Conservation (phyloP, 169 alveolate genomes). For the Haemoproteus tartakovskyi region DNA sequence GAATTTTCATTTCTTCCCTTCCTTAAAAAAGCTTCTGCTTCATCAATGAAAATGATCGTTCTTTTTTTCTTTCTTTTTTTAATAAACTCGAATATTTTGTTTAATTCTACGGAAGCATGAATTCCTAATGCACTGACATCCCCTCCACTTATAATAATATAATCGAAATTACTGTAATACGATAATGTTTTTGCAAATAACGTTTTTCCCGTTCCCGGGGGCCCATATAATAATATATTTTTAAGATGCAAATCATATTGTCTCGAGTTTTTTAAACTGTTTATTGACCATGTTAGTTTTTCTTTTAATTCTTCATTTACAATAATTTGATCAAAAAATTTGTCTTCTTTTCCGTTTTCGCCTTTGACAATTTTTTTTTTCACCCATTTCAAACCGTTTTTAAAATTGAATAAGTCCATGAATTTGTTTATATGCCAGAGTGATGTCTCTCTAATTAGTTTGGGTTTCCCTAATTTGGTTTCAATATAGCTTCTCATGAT, state of each 20-base stretch:
- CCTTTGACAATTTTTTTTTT: not conserved
- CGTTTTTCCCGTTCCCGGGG: slow-evolving; percentile 97
- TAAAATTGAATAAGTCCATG: slow-evolving; percentile 31
- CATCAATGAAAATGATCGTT: slow-evolving; percentile 94
- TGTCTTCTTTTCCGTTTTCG: slow-evolving; percentile 3
- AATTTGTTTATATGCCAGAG: slow-evolving; percentile 76
- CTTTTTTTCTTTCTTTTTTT: slow-evolving; percentile 87
- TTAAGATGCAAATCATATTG: slow-evolving; percentile 89
- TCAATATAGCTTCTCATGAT: slow-evolving; percentile 65
- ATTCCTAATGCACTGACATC: slow-evolving; percentile 96
- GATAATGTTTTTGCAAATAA: slow-evolving; percentile 91
- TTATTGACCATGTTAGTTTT: slow-evolving; percentile 90
- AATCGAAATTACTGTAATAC: slow-evolving; percentile 90
- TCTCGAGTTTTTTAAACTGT: slow-evolving; percentile 89
- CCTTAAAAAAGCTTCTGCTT: slow-evolving; percentile 96
- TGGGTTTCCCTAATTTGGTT: slow-evolving; percentile 85
- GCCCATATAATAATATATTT: slow-evolving; percentile 91
- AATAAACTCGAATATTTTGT: slow-evolving; percentile 95
- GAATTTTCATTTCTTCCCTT: slow-evolving; percentile 83
- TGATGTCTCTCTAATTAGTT: slow-evolving; percentile 89
- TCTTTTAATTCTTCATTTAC: slow-evolving; percentile 85
- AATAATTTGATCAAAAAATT: slow-evolving; percentile 85
- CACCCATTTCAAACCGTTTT: slow-evolving; percentile 8
- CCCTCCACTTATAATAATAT: slow-evolving; percentile 94
- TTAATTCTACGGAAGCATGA: slow-evolving; percentile 91